Evolutionary conservation across 2,329 filamentous ascomycete species (phyloP).

Genomic region (Ophioceras dolichostomum): DNA sequence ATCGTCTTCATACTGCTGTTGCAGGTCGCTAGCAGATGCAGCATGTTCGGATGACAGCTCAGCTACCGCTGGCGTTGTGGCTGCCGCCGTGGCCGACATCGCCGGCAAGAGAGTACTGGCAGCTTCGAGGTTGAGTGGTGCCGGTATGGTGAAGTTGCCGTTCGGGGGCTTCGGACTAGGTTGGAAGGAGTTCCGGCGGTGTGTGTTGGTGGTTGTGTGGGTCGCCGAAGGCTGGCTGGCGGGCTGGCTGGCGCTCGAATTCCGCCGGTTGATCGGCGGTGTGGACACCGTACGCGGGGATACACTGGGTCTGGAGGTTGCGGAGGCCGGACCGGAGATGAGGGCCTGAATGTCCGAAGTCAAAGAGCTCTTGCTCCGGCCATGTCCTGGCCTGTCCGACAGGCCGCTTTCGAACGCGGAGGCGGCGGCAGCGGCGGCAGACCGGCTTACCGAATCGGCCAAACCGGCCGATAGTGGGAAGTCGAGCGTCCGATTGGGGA

Average conservation of each 20-base stretch:
- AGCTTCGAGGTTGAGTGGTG: conserved; percentile 34
- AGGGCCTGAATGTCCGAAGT: no score
- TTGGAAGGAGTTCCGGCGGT: conserved; percentile 38
- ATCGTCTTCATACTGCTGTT: conserved; percentile 9
- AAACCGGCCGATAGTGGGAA: conserved; percentile 23
- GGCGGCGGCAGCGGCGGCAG: conserved; percentile 2
- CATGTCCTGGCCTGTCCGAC: no score
- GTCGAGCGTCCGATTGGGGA: conserved; percentile 21
- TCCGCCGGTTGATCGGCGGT: conserved; percentile 32
- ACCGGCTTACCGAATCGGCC: conserved; percentile 16
- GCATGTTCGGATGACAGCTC: neutral
- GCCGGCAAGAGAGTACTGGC: no score
- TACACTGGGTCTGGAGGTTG: conserved; percentile 6
- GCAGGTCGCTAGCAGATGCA: conserved; percentile 4
- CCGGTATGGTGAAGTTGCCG: no score
- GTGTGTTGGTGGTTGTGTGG: conserved; percentile 18
- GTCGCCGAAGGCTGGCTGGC: conserved; percentile 17
- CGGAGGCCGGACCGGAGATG: neutral
- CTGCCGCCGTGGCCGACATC: no score
- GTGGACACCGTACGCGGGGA: conserved; percentile 34
- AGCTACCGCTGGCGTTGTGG: no score
- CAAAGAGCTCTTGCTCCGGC: no score
- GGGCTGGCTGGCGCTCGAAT: conserved; percentile 14
- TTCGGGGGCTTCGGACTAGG: no score
- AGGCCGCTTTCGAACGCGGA: no score